Conservation (phyloP, 305 asterid genomes). For the Nicotiana rustica region DNA sequence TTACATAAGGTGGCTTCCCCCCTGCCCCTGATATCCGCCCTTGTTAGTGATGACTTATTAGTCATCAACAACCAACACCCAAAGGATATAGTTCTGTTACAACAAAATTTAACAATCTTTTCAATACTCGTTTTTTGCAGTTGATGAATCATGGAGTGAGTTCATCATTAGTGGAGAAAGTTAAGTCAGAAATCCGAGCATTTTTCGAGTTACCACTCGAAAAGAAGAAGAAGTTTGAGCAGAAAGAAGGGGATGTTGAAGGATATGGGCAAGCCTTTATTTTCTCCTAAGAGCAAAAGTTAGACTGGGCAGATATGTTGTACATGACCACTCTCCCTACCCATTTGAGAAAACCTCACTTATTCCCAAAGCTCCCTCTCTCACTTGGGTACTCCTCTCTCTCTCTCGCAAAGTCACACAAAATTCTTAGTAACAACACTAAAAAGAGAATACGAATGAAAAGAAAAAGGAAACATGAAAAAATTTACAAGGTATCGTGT, state of each 20-base stretch:
- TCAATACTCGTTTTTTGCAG: neutral
- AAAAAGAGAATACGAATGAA: neutral
- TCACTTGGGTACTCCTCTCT: constrained; percentile 12
- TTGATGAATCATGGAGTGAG: constrained; percentile 35
- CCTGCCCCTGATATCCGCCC: too few species aligned
- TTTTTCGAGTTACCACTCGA: constrained; percentile 36
- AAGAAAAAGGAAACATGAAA: too few species aligned
- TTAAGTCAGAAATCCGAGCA: constrained; percentile 6
- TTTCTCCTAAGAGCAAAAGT: constrained; percentile 30
- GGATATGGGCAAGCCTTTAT: constrained; percentile 36
- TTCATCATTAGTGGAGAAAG: constrained; percentile 29
- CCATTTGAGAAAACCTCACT: constrained; percentile 31
- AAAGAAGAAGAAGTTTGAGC: constrained; percentile 36
- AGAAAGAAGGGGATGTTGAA: neutral
- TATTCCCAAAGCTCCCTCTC: constrained; percentile 35
- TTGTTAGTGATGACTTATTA: too few species aligned
- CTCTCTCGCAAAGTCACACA: neutral
- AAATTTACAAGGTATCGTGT: too few species aligned
- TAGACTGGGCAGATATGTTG: constrained; percentile 30
- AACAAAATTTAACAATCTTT: too few species aligned
- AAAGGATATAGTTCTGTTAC: too few species aligned
- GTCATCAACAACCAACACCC: neutral
- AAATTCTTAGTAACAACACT: neutral
- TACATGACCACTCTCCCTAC: constrained; percentile 29
- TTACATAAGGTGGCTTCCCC: too few species aligned